Conservation (phyloP, 2,329 filamentous ascomycete species). For the Zopfia rhizophila region DNA sequence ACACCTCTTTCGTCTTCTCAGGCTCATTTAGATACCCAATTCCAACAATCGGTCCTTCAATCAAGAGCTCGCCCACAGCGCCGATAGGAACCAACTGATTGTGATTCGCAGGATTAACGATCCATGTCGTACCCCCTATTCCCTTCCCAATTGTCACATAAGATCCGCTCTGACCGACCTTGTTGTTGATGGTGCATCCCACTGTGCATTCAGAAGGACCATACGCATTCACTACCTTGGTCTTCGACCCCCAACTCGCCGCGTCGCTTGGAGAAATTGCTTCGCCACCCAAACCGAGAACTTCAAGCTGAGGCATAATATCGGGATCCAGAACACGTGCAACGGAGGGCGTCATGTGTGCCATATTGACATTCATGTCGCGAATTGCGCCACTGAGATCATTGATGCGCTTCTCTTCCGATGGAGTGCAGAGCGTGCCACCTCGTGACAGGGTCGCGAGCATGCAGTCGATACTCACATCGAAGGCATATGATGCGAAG, state of each 20-base stretch:
- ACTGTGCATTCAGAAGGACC: conserved; percentile 51
- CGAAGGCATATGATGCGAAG: conserved; percentile 52
- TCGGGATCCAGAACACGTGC: conserved; percentile 50
- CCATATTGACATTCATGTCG: conserved; percentile 46
- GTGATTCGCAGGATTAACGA: conserved; percentile 53
- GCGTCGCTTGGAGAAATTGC: conserved; percentile 46
- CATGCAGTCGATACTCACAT: conserved; percentile 50
- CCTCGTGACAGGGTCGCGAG: conserved; percentile 46
- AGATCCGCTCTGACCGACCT: conserved; percentile 36
- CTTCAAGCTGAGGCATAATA: conserved; percentile 54
- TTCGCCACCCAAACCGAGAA: conserved; percentile 55
- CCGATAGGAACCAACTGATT: conserved; percentile 53
- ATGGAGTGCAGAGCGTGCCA: conserved; percentile 48
- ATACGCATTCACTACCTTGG: conserved; percentile 48
- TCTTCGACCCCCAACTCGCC: conserved; percentile 56
- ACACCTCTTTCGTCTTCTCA: conserved; percentile 48
- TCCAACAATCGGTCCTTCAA: conserved; percentile 66
- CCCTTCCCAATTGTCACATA: conserved; percentile 52
- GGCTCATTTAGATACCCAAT: conserved; percentile 50
- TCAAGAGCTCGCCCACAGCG: conserved; percentile 63
- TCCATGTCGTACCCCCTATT: conserved; percentile 49
- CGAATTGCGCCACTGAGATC: conserved; percentile 56
- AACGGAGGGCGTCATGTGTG: conserved; percentile 50
- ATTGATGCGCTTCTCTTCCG: conserved; percentile 60
- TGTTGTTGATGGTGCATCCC: conserved; percentile 43